These are phyloP conservation scores for Drechslerella dactyloides DNA, from an alignment of 2,329 filamentous ascomycete genomes.

Conservation along the genomic window DNA sequence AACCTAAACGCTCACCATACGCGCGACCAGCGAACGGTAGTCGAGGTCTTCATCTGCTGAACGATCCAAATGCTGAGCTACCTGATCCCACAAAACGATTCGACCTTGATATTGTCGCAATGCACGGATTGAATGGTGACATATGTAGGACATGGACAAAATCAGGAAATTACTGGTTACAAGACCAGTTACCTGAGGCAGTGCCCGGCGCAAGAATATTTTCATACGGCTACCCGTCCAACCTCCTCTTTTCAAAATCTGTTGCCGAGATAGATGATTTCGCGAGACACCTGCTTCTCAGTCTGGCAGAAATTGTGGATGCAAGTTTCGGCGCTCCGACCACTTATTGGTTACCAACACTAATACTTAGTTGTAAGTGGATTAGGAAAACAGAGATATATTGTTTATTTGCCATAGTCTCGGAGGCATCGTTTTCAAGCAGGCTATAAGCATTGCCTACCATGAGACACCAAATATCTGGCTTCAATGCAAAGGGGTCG, in stretches of 20 bases:
- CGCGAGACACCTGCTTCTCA: constrained; percentile 5
- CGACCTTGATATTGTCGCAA: constrained; percentile 11
- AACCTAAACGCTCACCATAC: constrained; percentile 2
- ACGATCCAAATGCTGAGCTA: constrained; percentile 6
- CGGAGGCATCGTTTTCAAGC: constrained; percentile 20
- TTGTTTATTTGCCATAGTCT: constrained; percentile 23
- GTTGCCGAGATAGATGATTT: constrained; percentile 14
- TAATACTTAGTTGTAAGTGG: background rate
- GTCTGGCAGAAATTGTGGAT: constrained; percentile 6
- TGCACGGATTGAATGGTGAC: constrained; percentile 19
- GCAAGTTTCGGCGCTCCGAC: constrained; percentile 3
- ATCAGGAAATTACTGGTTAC: constrained; percentile 19
- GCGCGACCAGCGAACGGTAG: background rate
- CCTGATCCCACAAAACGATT: constrained; percentile 1
- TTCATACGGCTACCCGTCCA: constrained; percentile 11
- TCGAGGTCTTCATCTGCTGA: constrained; percentile 7
- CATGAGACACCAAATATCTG: constrained; percentile 10
- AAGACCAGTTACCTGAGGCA: background rate
- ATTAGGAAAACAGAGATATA: constrained; percentile 20
- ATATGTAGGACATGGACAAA: constrained; percentile 16
- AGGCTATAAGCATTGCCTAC: constrained; percentile 21
- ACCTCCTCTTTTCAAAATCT: constrained; percentile 8
- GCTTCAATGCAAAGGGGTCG: constrained; percentile 19
- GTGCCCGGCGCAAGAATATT: constrained; percentile 14
- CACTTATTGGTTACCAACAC: background rate